phyloP scores from a whole-genome alignment of 1,139 yeast species.

The Zygosaccharomyces sapae region DNA sequence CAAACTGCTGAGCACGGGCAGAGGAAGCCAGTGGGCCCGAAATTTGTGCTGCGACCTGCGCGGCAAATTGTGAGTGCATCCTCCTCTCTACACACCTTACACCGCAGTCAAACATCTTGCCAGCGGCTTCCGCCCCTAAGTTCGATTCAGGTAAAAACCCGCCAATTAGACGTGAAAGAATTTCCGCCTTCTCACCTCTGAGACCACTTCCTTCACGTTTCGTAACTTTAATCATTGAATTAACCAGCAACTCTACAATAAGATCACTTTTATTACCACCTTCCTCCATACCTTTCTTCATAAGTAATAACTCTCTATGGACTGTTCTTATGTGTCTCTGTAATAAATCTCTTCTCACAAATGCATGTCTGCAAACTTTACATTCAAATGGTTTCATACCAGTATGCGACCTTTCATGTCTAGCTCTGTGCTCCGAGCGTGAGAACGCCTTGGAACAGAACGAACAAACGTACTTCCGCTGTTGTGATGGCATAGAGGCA shows the following conservation, averaged over 20 bases:
- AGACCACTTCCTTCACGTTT: background rate
- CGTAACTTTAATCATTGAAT: constrained; percentile 19
- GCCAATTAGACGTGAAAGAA: constrained; percentile 1
- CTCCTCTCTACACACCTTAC: constrained; percentile 2
- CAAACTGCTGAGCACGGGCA: constrained; percentile 1
- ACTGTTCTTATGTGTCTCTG: constrained; percentile 78
- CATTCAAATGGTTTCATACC: constrained; percentile 81
- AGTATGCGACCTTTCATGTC: constrained; percentile 82
- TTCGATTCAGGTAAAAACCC: constrained; percentile 3
- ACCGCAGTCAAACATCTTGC: constrained; percentile 2
- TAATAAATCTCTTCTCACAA: constrained; percentile 70
- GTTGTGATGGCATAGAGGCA: constrained; percentile 35
- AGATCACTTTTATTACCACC: constrained; percentile 9
- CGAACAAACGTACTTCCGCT: constrained; percentile 67
- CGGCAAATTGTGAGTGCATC: constrained; percentile 2
- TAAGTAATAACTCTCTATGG: constrained; percentile 40
- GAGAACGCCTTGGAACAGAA: constrained; percentile 80
- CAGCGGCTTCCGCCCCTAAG: constrained; percentile 1
- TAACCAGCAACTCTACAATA: constrained; percentile 17
- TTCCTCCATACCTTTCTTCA: constrained; percentile 10
- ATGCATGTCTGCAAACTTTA: constrained; percentile 62
- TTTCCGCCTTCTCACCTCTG: background rate
- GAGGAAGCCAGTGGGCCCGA: background rate
- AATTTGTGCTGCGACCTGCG: constrained; percentile 1
- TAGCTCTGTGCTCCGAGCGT: constrained; percentile 73